These are phyloP conservation scores for Penicillium parvum DNA, from an alignment of 495 filamentous ascomycete genomes.

Conservation along the genomic window DNA sequence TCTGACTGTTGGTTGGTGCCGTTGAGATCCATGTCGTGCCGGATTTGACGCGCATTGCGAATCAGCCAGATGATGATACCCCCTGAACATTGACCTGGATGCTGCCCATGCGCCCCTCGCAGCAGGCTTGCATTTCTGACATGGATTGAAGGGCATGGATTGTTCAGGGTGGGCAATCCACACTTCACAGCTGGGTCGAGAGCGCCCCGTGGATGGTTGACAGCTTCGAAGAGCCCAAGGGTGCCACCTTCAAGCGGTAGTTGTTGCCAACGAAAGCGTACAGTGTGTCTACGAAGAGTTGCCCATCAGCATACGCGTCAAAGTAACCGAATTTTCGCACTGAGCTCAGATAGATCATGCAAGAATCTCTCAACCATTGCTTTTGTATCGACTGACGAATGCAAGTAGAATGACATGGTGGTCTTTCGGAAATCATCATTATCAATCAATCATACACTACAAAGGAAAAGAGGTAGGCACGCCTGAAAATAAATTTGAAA, in stretches of 20 bases:
- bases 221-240: too few relatives aligned
- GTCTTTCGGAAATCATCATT: constrained; percentile 41
- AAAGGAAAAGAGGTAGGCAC: constrained; percentile 34
- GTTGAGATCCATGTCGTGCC: neutral
- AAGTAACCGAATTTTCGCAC: too few relatives aligned
- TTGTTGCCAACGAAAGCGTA: too few relatives aligned
- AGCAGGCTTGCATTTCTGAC: neutral
- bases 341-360: neutral
- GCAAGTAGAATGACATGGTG: constrained; percentile 37
- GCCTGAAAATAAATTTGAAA: constrained; percentile 35
- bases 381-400: constrained; percentile 35
- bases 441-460: constrained; percentile 45
- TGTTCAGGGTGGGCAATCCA: too few relatives aligned
- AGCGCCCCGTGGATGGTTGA: too few relatives aligned
- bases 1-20: neutral
- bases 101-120: neutral
- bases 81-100: neutral
- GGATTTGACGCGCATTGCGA: neutral
- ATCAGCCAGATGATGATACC: constrained; percentile 1
- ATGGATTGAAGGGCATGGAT: too few relatives aligned
- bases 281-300: too few relatives aligned
- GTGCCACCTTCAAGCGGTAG: too few relatives aligned
- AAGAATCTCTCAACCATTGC: constrained; percentile 32
- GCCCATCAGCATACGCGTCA: too few relatives aligned
- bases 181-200: too few relatives aligned